Conservation (phyloP, 2,329 filamentous ascomycete species). For the Arthrobotrys iridis region DNA sequence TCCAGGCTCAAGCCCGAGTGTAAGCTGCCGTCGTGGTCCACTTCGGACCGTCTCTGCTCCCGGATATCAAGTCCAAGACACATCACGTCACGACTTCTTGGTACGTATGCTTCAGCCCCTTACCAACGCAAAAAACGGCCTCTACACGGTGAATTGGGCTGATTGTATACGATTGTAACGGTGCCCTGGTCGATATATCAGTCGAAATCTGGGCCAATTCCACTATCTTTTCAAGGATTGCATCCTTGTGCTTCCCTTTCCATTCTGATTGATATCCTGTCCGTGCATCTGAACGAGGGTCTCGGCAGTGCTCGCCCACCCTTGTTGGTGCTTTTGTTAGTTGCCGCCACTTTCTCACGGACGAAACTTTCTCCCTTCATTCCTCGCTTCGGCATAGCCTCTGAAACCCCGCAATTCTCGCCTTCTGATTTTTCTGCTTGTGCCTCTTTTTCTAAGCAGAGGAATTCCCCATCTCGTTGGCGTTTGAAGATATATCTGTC, state of each 20-base stretch:
- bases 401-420: conserved; percentile 55
- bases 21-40: not conserved
- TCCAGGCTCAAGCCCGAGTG: no score
- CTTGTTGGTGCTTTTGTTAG: conserved; percentile 41
- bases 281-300: conserved; percentile 28
- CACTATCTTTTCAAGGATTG: conserved; percentile 14
- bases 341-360: conserved; percentile 50
- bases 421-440: conserved; percentile 49
- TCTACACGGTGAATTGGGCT: not conserved
- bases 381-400: conserved; percentile 55
- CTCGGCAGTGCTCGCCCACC: conserved; percentile 40
- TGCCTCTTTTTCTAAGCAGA: conserved; percentile 50
- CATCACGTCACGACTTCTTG: conserved; percentile 25
- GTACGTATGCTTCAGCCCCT: conserved; percentile 20
- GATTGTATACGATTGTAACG: not conserved
- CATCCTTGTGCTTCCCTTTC: conserved; percentile 4
- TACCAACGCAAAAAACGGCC: conserved; percentile 17
- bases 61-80: conserved; percentile 20
- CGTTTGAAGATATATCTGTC: conserved; percentile 53
- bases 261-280: conserved; percentile 26
- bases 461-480: conserved; percentile 37
- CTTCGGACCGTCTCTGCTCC: not conserved
- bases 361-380: conserved; percentile 53
- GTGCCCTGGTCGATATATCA: conserved; percentile 6
- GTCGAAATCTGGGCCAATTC: conserved; percentile 23